phyloP scores from a whole-genome alignment of 352 stramenopile species.

The Phytophthora constricta region DNA sequence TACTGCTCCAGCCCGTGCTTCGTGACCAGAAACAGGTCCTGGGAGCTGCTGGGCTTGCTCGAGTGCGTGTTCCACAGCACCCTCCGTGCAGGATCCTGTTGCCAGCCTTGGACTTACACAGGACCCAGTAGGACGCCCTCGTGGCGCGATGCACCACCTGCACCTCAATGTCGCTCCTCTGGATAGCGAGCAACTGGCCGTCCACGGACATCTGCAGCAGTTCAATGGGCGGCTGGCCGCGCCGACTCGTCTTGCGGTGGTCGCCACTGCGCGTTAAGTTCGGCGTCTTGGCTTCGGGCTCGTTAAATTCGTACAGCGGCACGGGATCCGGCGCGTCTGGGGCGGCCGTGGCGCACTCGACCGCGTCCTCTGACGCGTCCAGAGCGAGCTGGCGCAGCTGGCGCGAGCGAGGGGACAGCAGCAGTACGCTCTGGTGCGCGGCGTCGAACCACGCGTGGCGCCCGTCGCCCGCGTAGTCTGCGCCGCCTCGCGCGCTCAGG shows the following conservation, averaged over 20 bases:
- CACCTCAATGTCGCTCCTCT: constrained; percentile 86
- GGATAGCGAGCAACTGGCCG: constrained; percentile 69
- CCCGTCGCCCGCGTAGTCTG: constrained; percentile 45
- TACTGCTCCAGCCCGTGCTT: constrained; percentile 82
- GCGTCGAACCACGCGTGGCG: constrained; percentile 61
- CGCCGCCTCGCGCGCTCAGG: constrained; percentile 52
- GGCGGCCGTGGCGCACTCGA: constrained; percentile 11
- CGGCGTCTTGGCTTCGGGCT: constrained; percentile 1
- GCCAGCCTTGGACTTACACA: constrained; percentile 69
- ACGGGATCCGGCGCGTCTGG: constrained; percentile 3
- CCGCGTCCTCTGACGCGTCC: constrained; percentile 36
- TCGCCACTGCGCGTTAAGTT: not conserved
- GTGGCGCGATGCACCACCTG: constrained; percentile 63
- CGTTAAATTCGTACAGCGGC: constrained; percentile 56
- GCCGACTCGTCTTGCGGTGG: constrained; percentile 1
- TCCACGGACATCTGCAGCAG: constrained; percentile 69
- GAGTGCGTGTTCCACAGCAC: constrained; percentile 76
- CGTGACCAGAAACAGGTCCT: constrained; percentile 81
- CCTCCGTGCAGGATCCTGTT: constrained; percentile 70
- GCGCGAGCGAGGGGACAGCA: constrained; percentile 41
- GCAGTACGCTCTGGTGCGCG: constrained; percentile 57
- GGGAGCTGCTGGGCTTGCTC: constrained; percentile 46
- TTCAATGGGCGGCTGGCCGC: constrained; percentile 32
- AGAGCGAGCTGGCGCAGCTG: constrained; percentile 57
- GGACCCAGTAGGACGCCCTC: constrained; percentile 63